These are phyloP conservation scores for Paragyromitra xinjiangensis DNA, from an alignment of 495 filamentous ascomycete species.

Conservation along the genomic window DNA sequence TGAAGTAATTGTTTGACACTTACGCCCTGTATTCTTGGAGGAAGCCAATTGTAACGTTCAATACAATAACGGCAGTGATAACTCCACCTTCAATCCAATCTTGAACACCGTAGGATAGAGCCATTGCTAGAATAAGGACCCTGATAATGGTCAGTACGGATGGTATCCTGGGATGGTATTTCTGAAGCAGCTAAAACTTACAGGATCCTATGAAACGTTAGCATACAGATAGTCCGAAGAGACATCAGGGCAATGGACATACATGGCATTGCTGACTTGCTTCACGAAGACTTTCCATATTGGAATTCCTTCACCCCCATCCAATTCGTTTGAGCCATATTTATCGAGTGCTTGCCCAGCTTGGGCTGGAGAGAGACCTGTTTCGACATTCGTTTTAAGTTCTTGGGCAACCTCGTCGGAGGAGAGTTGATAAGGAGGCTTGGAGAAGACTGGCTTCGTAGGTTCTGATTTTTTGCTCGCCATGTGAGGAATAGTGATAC, in stretches of 20 bases:
- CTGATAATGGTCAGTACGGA: conserved; percentile 39
- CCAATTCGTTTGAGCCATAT: conserved; percentile 70
- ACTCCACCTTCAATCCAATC: conserved; percentile 88
- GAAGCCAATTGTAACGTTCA: conserved; percentile 84
- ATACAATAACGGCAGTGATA: conserved; percentile 78
- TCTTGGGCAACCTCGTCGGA: conserved; percentile 64
- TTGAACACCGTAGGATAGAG: conserved; percentile 77
- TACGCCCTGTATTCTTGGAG: conserved; percentile 80
- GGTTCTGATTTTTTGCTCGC: conserved; percentile 17
- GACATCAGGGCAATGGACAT: conserved; percentile 53
- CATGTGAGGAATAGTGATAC: conserved; percentile 28
- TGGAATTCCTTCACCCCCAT: conserved; percentile 67
- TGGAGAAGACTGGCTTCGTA: conserved; percentile 43
- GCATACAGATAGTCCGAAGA: conserved; percentile 38
- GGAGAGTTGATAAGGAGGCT: conserved; percentile 55
- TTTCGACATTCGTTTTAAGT: conserved; percentile 67
- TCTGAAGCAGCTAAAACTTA: conserved; percentile 19
- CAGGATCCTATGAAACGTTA: conserved; percentile 54
- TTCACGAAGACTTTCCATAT: conserved; percentile 74
- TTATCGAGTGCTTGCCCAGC: conserved; percentile 63
- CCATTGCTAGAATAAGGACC: conserved; percentile 87
- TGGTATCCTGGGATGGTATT: background rate
- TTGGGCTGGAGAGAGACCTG: conserved; percentile 65
- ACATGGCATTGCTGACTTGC: conserved; percentile 74
- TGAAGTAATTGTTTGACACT: conserved; percentile 5